Evolutionary conservation across 2,329 filamentous ascomycete species (phyloP).

Genomic region (Tolypocladium guangdongense): DNA sequence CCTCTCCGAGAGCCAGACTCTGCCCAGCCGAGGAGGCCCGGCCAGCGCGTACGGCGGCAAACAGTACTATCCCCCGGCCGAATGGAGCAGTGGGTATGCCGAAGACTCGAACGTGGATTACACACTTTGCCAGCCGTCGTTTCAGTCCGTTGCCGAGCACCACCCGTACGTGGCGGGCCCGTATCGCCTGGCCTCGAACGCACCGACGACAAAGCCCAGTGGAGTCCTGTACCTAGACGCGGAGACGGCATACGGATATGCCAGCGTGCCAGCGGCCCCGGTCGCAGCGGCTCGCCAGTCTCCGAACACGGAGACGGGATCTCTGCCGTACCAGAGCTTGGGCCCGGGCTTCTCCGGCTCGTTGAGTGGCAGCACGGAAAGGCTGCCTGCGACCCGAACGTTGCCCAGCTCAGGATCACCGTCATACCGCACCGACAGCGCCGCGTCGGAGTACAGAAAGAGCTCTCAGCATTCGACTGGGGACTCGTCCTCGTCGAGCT

Average conservation of each 20-base stretch:
- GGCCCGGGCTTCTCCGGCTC: slow-evolving; percentile 2
- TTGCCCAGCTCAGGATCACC: slow-evolving; percentile 9
- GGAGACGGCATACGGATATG: slow-evolving; percentile 16
- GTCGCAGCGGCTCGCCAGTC: slow-evolving; percentile 9
- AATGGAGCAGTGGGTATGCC: slow-evolving; percentile 14
- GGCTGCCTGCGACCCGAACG: slow-evolving; percentile 10
- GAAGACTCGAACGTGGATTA: slow-evolving; percentile 16
- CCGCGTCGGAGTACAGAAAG: neutral
- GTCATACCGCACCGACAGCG: slow-evolving; percentile 13
- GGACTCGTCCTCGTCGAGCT: neutral
- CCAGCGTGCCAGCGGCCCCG: slow-evolving; percentile 5
- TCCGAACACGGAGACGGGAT: slow-evolving; percentile 5
- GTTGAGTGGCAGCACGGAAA: slow-evolving; percentile 8
- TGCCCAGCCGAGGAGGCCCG: slow-evolving; percentile 11
- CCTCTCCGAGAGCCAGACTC: slow-evolving; percentile 7
- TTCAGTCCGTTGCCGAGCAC: slow-evolving; percentile 10
- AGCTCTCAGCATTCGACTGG: slow-evolving; percentile 1
- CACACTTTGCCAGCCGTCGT: slow-evolving; percentile 10
- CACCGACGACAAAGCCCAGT: slow-evolving; percentile 7
- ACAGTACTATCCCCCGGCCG: slow-evolving; percentile 12
- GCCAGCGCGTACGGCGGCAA: slow-evolving; percentile 14
- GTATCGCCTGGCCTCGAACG: slow-evolving; percentile 13
- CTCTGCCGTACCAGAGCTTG: slow-evolving; percentile 11
- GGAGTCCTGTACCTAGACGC: slow-evolving; percentile 14
- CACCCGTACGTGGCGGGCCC: slow-evolving; percentile 13